Evolutionary conservation across 2,329 filamentous ascomycete genomes (phyloP), one percentile per base, ranked within the genome.

Genomic region (Huntiella abstrusa): DNA sequence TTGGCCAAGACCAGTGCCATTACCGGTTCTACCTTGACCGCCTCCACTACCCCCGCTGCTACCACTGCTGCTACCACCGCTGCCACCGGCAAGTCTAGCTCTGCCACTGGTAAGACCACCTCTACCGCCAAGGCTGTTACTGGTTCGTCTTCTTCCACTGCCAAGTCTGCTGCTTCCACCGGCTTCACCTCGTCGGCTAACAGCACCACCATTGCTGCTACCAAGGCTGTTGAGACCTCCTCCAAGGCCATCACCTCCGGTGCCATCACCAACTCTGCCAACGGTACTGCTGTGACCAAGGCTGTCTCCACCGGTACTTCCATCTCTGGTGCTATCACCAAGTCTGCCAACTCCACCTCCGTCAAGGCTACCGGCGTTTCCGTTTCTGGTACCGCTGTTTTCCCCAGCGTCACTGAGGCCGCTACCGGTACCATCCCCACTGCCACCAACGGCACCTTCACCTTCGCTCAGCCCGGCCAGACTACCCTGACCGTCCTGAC

Each of bases 401-500:
- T 28, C 22, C 17, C 33, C 5, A 16, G 35, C 11, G 32, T 28
- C 22, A 28, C 47, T 12, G 22, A 28, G 6, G 22, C 16, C 6
- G 43, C 41, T 16, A 42, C 45, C 2, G 38, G 41, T 36, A 33
- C 32, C 13, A 28, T 34, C 42, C 32, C 33, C 5, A 28, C 42
- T 7, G 32, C 47, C 17, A 32, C 42, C 13, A 41, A 41, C 13
- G 37, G 42, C 12, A 39, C 47, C 36, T 49, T 55, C 37, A 51
- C 47, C 34, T 49, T 32, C 49, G 50, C 54, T 45, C 52, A 52
- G 48, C 49, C 52, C 43, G 54, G 53, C 47, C 49, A 57, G 53
- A 66, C 63, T 45, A 66, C 65, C 34, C 52, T 65, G 49, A 65
- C 70, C 53, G 63, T 75, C 61, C 65, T 68, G 63, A 61, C 65